Conservation (phyloP, 768 basidiomycete genomes). For the Lactarius deliciosus region DNA sequence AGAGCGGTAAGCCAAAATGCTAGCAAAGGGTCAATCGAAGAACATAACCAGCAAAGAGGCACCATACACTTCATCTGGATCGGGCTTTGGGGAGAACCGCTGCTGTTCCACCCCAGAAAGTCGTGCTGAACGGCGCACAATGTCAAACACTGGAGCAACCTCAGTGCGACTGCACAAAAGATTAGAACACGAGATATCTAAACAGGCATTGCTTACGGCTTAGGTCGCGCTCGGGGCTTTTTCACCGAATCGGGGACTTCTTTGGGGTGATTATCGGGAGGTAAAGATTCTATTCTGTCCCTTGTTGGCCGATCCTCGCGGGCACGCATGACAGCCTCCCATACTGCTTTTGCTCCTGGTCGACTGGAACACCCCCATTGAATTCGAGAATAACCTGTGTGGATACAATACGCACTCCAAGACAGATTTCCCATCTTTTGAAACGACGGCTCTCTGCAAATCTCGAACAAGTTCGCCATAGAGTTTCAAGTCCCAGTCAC, state of each 20-base stretch:
- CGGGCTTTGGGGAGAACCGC: slow-evolving; percentile 18
- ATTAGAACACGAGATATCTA: neutral
- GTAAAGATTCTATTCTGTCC: slow-evolving; percentile 5
- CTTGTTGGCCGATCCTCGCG: neutral
- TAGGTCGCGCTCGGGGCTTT: slow-evolving; percentile 9
- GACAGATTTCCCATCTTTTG: slow-evolving; percentile 11
- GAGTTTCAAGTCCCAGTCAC: slow-evolving; percentile 6
- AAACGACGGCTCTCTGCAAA: neutral
- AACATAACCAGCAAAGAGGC: neutral
- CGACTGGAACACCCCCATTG: slow-evolving; percentile 6
- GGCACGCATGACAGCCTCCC: slow-evolving; percentile 16
- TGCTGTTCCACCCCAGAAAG: slow-evolving; percentile 20
- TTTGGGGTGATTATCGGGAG: slow-evolving; percentile 1
- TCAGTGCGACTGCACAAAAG: slow-evolving; percentile 6
- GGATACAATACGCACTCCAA: slow-evolving; percentile 10
- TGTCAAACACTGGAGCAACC: neutral
- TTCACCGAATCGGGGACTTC: slow-evolving; percentile 9
- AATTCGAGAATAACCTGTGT: neutral
- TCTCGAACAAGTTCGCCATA: neutral
- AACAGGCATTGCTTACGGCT: slow-evolving; percentile 2
- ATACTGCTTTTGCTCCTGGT: slow-evolving; percentile 18
- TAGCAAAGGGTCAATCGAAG: slow-evolving; percentile 34
- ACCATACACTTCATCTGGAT: slow-evolving; percentile 28
- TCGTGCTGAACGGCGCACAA: slow-evolving; percentile 27
- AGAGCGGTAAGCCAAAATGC: slow-evolving; percentile 76